Conservation (phyloP, 2,329 filamentous ascomycete species). For the Zasmidium cellare region DNA sequence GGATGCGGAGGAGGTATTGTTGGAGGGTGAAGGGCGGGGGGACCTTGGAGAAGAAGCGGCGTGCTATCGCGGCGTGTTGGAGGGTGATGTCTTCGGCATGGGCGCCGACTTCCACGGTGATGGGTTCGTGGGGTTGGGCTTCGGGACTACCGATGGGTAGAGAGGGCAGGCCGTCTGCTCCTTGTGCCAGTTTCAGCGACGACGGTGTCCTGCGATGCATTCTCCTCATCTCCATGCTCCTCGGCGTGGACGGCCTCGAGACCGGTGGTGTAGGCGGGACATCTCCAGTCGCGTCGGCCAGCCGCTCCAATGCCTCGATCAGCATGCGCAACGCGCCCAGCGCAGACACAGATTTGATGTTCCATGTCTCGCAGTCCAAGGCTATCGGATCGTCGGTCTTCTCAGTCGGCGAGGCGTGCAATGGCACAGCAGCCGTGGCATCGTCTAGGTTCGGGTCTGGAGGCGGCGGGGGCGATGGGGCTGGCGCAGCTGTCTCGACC, state of each 20-base stretch:
- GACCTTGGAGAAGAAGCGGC: constrained; percentile 90
- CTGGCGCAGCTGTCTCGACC: constrained; percentile 5
- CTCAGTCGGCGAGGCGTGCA: constrained; percentile 13
- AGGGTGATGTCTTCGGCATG: constrained; percentile 71
- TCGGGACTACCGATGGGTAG: constrained; percentile 44
- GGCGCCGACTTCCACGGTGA: constrained; percentile 51
- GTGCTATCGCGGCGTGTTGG: constrained; percentile 81
- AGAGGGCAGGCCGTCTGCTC: constrained; percentile 9
- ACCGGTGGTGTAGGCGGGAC: constrained; percentile 77
- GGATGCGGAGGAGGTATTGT: constrained; percentile 82
- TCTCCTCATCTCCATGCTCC: constrained; percentile 12
- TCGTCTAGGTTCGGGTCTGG: constrained; percentile 28
- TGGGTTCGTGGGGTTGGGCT: constrained; percentile 51
- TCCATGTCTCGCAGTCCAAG: constrained; percentile 49
- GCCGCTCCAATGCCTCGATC: constrained; percentile 57
- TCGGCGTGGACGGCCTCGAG: constrained; percentile 60
- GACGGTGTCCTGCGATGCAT: constrained; percentile 42
- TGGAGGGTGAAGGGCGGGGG: constrained; percentile 79
- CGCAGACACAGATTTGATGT: constrained; percentile 72
- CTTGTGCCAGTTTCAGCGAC: constrained; percentile 49
- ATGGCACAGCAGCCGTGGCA: constrained; percentile 18
- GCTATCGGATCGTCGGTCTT: constrained; percentile 31
- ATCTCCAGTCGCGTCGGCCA: constrained; percentile 74
- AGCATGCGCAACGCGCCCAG: constrained; percentile 77
- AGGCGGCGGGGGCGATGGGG: constrained; percentile 26